Conservation (phyloP, 352 stramenopile species). For the Pythium monospermum region DNA sequence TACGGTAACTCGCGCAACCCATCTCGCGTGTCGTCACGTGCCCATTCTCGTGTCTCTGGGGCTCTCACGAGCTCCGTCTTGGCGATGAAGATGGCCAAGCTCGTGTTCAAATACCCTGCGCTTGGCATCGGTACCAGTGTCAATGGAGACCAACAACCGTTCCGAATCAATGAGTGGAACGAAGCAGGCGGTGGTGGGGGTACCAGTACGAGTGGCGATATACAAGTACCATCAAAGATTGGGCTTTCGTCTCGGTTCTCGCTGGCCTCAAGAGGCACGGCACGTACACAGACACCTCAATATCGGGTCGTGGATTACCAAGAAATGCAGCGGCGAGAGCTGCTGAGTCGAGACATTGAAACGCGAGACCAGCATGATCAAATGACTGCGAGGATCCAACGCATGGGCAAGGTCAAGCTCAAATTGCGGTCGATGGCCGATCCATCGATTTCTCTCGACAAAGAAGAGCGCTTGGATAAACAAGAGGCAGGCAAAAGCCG, state of each 20-base stretch:
- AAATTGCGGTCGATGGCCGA: conserved; percentile 51
- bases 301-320: conserved; percentile 37
- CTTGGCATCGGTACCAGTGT: neutral
- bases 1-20: conserved; percentile 10
- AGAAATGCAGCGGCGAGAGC: conserved; percentile 34
- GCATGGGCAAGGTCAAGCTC: conserved; percentile 34
- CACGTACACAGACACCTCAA: conserved; percentile 13
- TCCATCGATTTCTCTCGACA: conserved; percentile 41
- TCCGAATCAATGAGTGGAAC: conserved; percentile 15
- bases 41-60: conserved; percentile 6
- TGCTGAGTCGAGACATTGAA: conserved; percentile 41
- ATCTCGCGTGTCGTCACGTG: conserved; percentile 11
- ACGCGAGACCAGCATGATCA: conserved; percentile 31
- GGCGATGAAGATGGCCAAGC: conserved; percentile 25
- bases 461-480: too few relatives aligned
- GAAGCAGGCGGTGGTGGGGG: too few relatives aligned
- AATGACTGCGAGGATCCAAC: conserved; percentile 27
- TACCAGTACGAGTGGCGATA: too few relatives aligned
- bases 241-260: conserved; percentile 14
- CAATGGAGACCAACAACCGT: neutral
- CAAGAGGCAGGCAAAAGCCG: neutral
- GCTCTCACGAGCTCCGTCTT: conserved; percentile 21
- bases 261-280: conserved; percentile 2
- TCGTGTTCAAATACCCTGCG: conserved; percentile 1
- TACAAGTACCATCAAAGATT: too few relatives aligned